A percentile compares a stretch with the other conserved stretches of the same genome.
Evolutionary conservation across 495 filamentous ascomycete genomes (phyloP).

Genomic region (Coniosporium apollinis): DNA sequence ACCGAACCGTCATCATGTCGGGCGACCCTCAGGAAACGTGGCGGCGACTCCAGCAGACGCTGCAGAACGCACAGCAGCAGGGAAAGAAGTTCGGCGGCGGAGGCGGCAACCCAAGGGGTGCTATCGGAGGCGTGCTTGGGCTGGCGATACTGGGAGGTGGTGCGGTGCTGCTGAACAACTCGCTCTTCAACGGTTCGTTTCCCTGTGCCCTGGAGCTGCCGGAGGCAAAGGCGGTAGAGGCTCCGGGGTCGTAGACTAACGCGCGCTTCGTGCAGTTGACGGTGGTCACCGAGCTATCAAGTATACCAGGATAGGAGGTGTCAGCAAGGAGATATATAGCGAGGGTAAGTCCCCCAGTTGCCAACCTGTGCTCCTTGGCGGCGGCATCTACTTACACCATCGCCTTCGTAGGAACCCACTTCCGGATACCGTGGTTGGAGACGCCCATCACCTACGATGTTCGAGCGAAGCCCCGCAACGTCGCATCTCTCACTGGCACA

Average conservation of each 20-base stretch:
- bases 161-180: slow-evolving; percentile 50
- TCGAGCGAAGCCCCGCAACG: slow-evolving; percentile 89
- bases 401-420: slow-evolving; percentile 59
- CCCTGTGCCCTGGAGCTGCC: too few species aligned
- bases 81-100: slow-evolving; percentile 33
- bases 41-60: slow-evolving; percentile 43
- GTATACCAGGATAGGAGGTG: slow-evolving; percentile 84
- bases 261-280: slow-evolving; percentile 43
- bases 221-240: too few species aligned
- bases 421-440: slow-evolving; percentile 91
- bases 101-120: slow-evolving; percentile 20
- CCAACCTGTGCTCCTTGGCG: too few species aligned
- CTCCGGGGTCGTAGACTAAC: too few species aligned
- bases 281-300: slow-evolving; percentile 99
- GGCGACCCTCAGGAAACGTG: slow-evolving; percentile 47
- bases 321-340: slow-evolving; percentile 85
- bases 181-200: slow-evolving; percentile 73
- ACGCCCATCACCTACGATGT: slow-evolving; percentile 95
- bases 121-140: slow-evolving; percentile 21
- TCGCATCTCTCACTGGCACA: slow-evolving; percentile 92
- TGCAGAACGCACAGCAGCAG: slow-evolving; percentile 33
- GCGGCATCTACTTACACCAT: neutral
- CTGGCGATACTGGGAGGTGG: slow-evolving; percentile 49
- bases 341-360: slow-evolving; percentile 83
- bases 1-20: too few species aligned